Evolutionary conservation across 345 rosid genomes (phyloP), one percentile per base, ranked within the genome.

Genomic region (Microthlaspi erraticum): DNA sequence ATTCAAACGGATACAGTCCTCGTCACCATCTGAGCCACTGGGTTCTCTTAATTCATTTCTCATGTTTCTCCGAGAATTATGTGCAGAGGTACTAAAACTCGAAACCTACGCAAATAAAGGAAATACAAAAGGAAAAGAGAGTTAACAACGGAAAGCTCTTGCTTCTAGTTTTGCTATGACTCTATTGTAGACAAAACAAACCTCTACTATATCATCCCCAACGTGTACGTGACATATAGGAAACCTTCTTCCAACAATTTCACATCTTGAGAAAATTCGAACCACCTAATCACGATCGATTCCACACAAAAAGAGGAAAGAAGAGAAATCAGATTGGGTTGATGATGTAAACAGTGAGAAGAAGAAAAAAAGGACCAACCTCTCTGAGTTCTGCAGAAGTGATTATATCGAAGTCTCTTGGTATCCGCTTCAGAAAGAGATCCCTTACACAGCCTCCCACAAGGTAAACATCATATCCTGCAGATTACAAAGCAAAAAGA

Each of bases 371-470:
- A 3, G 50, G 68, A 71, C 12, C 57, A 74, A 92, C 99, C 94
- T 95, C 87, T 71, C 57, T 83, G 68, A 95, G 97, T 72, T 92
- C 83, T 38, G 97, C 98, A 54, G 98, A 84, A 37, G 99, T 95
- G 59, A 95, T 75, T 46, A 95, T 72, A 76, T 95, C 96, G 12
- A 92, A 95, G 78, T 95, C 99, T 66, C 89, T 87, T 0, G 99
- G 99, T 29, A 73, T 83, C 78, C 88, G 74, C 77, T 87, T 86
- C 73, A 95, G 72, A 45, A 92, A 82, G 76, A 95, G 96, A 86
- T 95, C 99, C 57, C 99, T 80, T 37, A 95, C 97, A 60, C 98
- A 90, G 8, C 99, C 99, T 70, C 98, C 99, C 6, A 95, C 99
- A 61, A 92, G 97, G 76, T 92, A 90, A 59, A 87, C 99, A 60